Base-by-base conservation (phyloP, 176 grass and related monocot species). In the Coix lacrymajobi region DNA sequence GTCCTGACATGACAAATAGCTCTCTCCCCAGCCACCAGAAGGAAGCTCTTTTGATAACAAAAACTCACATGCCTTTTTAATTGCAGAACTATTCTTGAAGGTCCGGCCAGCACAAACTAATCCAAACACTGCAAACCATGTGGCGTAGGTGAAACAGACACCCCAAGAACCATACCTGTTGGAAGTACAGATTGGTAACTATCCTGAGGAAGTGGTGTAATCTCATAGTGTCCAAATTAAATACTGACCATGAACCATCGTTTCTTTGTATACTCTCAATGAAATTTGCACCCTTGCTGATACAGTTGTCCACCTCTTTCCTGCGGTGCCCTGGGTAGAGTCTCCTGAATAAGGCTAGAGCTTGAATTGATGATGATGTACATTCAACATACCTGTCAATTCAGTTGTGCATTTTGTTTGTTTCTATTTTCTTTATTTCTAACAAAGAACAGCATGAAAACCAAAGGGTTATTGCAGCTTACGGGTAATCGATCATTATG, bases 401-500 rank as follows among this genome's bases (percentile, higher is more conserved):
- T 33, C 25, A 75, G 54, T 34, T 41, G 71, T 83, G 7, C 13
- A 51, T 16, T 75, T 26, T 41, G 43, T 66, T 79, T 85, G 33
- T 85, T 11, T 74, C 7, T 20, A 8, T 22, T 52, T 86, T 15
- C 67, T 17, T 84, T 61, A 3, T 81, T 8, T 26, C 69, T 79
- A 2, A 36, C 24, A 86, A 77, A 75, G 28, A n/a, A n/a, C 1
- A 78, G 48, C 8, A 92, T 3, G 51, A 6, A 45, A 64, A 11
- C 3, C 2, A 37, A 36, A 11, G 64, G 78, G 52, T 85, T 57
- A 65, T 40, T 8, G 37, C 41, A 82, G 92, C 95, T 93, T 91
- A 98, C 92, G 95, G 90, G 57, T 98, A 98, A 87, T 98, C 95
- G 52, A 98, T 98, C 72, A 93, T 71, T 76, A 94, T 93, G 69